A percentile compares a stretch with the other conserved stretches of the same genome.
phyloP scores from a whole-genome alignment of 2,329 filamentous ascomycete genomes.

The Ophiostoma quercus region DNA sequence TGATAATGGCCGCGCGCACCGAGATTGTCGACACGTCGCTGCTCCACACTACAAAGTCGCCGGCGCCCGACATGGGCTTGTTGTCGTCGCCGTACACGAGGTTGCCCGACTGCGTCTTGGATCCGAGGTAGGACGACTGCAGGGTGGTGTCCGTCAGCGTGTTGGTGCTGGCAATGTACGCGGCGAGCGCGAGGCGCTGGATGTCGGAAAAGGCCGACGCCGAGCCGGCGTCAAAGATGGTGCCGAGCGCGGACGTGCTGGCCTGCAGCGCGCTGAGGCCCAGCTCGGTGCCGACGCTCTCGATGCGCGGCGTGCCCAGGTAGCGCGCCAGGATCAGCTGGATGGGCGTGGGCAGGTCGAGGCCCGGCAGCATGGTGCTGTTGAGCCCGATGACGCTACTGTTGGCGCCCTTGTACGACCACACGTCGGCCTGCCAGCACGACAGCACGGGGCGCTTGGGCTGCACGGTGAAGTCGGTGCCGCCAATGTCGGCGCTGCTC shows the following conservation, averaged over 20 bases:
- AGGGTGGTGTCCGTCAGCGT: conserved; percentile 31
- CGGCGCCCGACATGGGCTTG: conserved; percentile 27
- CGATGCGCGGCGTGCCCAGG: conserved; percentile 28
- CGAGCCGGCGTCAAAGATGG: conserved; percentile 30
- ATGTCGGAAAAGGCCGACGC: conserved; percentile 31
- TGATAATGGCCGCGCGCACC: conserved; percentile 29
- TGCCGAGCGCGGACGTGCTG: conserved; percentile 27
- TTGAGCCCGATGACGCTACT: conserved; percentile 27
- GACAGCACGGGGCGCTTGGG: conserved; percentile 29
- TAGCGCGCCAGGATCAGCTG: conserved; percentile 26
- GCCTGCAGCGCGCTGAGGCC: conserved; percentile 28
- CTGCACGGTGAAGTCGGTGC: conserved; percentile 27
- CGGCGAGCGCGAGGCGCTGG: conserved; percentile 30
- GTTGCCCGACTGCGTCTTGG: conserved; percentile 19
- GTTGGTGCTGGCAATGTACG: conserved; percentile 31
- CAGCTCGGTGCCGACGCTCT: conserved; percentile 27
- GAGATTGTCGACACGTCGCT: conserved; percentile 31
- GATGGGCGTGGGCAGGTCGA: conserved; percentile 27
- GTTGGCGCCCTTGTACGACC: conserved; percentile 30
- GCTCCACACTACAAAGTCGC: conserved; percentile 32
- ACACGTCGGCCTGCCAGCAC: conserved; percentile 32
- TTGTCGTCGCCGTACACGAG: conserved; percentile 26
- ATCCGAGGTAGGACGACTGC: conserved; percentile 23
- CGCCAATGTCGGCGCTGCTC: conserved; percentile 9
- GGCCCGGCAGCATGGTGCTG: conserved; percentile 28